These are phyloP conservation scores for Pseudevernia furfuracea DNA, from an alignment of 495 filamentous ascomycete species.

Conservation along the genomic window DNA sequence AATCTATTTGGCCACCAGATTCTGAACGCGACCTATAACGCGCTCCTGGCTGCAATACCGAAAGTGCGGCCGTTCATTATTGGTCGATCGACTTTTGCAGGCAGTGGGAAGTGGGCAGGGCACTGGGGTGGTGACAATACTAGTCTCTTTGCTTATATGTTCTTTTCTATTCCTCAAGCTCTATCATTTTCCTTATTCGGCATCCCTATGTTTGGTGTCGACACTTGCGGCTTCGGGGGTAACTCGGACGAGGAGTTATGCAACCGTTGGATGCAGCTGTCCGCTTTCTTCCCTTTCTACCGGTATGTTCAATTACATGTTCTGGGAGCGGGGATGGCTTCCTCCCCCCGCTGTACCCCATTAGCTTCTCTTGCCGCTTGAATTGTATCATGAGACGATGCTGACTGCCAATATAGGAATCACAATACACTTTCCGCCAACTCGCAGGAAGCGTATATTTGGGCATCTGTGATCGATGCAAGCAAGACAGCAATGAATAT, in stretches of 20 bases:
- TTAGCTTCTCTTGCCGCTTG: not conserved
- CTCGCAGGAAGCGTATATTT: slow-evolving; percentile 69
- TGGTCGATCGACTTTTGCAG: slow-evolving; percentile 73
- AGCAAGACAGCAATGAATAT: slow-evolving; percentile 62
- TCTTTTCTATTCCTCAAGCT: slow-evolving; percentile 73
- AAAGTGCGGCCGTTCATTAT: slow-evolving; percentile 78
- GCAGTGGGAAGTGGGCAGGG: slow-evolving; percentile 70
- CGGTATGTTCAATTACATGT: slow-evolving; percentile 17
- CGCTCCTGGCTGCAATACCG: slow-evolving; percentile 53
- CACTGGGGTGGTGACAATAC: slow-evolving; percentile 87
- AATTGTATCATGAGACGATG: not conserved
- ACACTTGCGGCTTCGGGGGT: slow-evolving; percentile 72
- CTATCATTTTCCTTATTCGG: slow-evolving; percentile 74
- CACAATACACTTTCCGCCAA: slow-evolving; percentile 61
- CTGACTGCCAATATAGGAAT: slow-evolving; percentile 39
- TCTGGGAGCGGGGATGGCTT: not conserved
- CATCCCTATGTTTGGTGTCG: slow-evolving; percentile 81
- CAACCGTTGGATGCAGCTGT: slow-evolving; percentile 78
- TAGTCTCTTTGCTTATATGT: slow-evolving; percentile 61
- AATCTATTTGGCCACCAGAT: slow-evolving; percentile 70
- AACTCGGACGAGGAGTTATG: slow-evolving; percentile 72
- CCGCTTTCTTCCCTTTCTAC: slow-evolving; percentile 84
- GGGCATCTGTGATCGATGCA: slow-evolving; percentile 61
- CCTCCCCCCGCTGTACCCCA: not conserved
- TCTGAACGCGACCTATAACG: slow-evolving; percentile 72